Evolutionary conservation across 805 yeast genomes (phyloP).

Genomic region (Kluyveromyces siamensis): DNA sequence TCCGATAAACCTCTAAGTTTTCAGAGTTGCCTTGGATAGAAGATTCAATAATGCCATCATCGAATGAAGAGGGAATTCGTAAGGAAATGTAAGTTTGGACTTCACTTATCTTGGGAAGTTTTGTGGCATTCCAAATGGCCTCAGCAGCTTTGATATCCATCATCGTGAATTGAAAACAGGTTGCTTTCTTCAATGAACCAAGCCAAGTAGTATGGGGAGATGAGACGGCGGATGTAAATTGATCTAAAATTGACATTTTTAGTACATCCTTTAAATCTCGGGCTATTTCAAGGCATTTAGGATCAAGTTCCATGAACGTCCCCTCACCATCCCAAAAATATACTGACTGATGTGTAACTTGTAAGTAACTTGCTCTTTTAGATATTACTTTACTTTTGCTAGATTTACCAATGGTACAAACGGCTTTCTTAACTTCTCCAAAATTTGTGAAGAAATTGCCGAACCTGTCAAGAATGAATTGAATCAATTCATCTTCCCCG

Average conservation of each 20-base stretch:
- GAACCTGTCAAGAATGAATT: slow-evolving; percentile 8
- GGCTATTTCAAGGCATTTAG: slow-evolving; percentile 5
- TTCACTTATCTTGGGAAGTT: slow-evolving; percentile 26
- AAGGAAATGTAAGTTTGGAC: slow-evolving; percentile 21
- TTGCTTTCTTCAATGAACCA: neutral
- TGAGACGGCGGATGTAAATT: neutral
- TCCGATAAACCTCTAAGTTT: slow-evolving; percentile 8
- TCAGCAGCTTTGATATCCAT: neutral
- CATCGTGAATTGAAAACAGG: neutral
- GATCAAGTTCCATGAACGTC: slow-evolving; percentile 10
- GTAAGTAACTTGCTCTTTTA: slow-evolving; percentile 5
- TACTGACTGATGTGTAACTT: slow-evolving; percentile 7
- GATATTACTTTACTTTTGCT: neutral
- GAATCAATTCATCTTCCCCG: slow-evolving; percentile 8
- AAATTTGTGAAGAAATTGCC: slow-evolving; percentile 3
- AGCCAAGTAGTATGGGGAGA: slow-evolving; percentile 3
- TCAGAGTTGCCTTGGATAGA: neutral
- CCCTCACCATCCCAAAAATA: slow-evolving; percentile 15
- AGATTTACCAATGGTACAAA: neutral
- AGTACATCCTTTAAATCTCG: slow-evolving; percentile 9
- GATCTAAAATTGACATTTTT: slow-evolving; percentile 5
- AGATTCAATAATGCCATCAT: slow-evolving; percentile 3
- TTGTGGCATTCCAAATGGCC: neutral
- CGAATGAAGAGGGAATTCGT: slow-evolving; percentile 6
- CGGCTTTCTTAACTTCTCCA: neutral